A percentile compares a stretch with the other conserved stretches of the same genome.
These are phyloP conservation scores for Penicillium palitans DNA, from an alignment of 2,329 filamentous ascomycete genomes.

Conservation along the genomic window DNA sequence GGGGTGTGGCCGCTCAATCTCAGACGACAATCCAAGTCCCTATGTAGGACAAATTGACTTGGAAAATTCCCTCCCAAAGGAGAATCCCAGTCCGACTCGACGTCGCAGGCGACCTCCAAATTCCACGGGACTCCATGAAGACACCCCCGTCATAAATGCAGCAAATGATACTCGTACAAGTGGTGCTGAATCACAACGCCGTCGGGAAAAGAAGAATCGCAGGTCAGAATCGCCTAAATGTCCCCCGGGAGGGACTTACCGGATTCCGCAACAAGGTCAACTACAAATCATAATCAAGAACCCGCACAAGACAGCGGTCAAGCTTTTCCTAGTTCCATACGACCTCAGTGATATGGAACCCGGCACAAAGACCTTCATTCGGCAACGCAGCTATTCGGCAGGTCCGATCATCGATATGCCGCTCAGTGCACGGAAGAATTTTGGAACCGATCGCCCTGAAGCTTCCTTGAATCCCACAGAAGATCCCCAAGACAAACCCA, in stretches of 20 bases:
- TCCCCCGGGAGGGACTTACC: conserved; percentile 84
- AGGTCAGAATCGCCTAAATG: conserved; percentile 62
- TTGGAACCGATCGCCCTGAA: conserved; percentile 56
- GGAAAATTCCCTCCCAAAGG: conserved; percentile 69
- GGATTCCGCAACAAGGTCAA: conserved; percentile 90
- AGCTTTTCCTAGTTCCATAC: conserved; percentile 91
- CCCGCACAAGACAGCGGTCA: conserved; percentile 96
- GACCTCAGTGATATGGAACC: conserved; percentile 89
- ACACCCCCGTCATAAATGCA: conserved; percentile 10
- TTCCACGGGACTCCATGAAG: conserved; percentile 17
- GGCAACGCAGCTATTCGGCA: conserved; percentile 88
- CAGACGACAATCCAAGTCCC: conserved; percentile 85
- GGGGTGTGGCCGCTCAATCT: conserved; percentile 61
- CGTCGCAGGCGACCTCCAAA: conserved; percentile 43
- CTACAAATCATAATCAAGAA: conserved; percentile 98
- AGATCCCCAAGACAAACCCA: conserved; percentile 57
- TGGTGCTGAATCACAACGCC: conserved; percentile 43
- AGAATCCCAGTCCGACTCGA: conserved; percentile 42
- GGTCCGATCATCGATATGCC: conserved; percentile 79
- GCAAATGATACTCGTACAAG: conserved; percentile 10
- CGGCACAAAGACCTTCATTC: conserved; percentile 92
- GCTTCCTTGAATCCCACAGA: conserved; percentile 51
- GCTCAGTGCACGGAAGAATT: conserved; percentile 42
- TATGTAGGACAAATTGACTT: conserved; percentile 94
- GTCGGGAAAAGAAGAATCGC: conserved; percentile 59